phyloP scores from a whole-genome alignment of 441 rosid genomes.

The Gossypium aridum region DNA sequence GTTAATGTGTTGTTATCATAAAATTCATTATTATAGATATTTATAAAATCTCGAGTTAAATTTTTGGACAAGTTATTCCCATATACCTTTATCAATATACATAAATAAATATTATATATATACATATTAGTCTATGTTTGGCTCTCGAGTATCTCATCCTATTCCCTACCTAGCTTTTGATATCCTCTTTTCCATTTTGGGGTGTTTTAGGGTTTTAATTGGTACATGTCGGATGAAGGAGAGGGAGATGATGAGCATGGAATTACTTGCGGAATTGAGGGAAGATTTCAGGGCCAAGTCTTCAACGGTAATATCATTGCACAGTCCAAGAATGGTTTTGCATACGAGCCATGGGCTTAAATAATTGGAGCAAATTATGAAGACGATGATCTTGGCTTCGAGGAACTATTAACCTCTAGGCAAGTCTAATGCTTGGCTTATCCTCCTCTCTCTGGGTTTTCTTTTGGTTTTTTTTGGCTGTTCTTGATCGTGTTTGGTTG shows the following conservation, averaged over 20 bases:
- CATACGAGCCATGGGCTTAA: conserved; percentile 14
- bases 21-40: too few relatives aligned
- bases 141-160: conserved; percentile 9
- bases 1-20: too few relatives aligned
- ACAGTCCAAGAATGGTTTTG: background rate
- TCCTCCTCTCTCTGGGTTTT: background rate
- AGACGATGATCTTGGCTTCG: conserved; percentile 15
- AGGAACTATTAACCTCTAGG: conserved; percentile 40
- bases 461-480: background rate
- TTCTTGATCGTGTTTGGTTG: conserved; percentile 22
- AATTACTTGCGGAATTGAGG: conserved; percentile 8
- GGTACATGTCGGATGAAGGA: background rate
- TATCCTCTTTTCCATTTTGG: background rate
- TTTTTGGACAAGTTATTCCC: too few relatives aligned
- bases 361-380: background rate
- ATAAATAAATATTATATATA: background rate
- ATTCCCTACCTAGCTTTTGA: background rate
- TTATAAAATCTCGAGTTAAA: too few relatives aligned
- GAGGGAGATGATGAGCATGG: conserved; percentile 1
- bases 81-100: too few relatives aligned
- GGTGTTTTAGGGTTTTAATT: background rate
- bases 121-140: conserved; percentile 1
- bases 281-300: conserved; percentile 12
- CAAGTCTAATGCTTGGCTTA: conserved; percentile 75
- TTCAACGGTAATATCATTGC: background rate